Conservation (phyloP, 2,329 filamentous ascomycete genomes). For the Cladosporium sp. region DNA sequence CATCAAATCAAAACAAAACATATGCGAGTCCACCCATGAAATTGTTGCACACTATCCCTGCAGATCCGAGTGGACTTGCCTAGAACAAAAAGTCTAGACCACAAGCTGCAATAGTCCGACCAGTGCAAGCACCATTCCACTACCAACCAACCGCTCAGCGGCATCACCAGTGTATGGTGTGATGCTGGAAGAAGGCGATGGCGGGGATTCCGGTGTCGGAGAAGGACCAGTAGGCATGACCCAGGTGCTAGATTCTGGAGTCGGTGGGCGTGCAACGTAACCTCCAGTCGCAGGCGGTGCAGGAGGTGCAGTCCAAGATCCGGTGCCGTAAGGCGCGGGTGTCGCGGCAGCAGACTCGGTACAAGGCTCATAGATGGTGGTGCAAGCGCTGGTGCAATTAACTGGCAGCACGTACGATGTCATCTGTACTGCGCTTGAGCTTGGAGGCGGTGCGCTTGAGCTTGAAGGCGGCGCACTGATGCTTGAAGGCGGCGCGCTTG, state of each 20-base stretch:
- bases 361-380: conserved; percentile 4
- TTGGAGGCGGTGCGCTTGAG: neutral
- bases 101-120: neutral
- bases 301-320: neutral
- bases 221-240: neutral
- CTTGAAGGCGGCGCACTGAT: neutral
- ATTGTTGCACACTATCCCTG: neutral
- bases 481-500: neutral
- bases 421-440: neutral
- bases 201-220: neutral
- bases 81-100: neutral
- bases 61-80: no score
- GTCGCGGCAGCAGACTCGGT: neutral
- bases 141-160: neutral
- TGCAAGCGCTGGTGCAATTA: conserved; percentile 1
- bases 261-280: neutral
- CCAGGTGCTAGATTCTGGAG: neutral
- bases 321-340: neutral
- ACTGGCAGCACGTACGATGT: neutral
- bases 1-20: neutral
- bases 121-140: neutral
- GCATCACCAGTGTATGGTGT: neutral
- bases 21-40: neutral
- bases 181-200: neutral
- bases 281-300: neutral